Evolutionary conservation across 83 land plant genomes (phyloP), one percentile per base, ranked within the genome.

Genomic region (Thuja plicata): DNA sequence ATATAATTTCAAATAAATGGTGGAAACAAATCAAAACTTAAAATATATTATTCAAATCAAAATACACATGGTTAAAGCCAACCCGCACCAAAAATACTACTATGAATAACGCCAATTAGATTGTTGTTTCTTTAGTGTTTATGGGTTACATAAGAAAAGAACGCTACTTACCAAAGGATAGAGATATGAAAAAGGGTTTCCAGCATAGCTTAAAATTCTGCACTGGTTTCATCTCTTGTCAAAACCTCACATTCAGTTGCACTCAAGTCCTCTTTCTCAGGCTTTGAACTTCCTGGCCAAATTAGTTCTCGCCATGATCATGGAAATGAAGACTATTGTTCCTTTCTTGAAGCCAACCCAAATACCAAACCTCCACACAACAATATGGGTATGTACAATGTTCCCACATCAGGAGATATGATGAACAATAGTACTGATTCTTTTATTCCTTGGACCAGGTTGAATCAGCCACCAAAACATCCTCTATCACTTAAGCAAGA

Each of bases 391-490:
- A 83, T 83, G 85, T 83, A 48, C n/a, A 11, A 21, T 27, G 85
- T n/a, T n/a, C 35, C 85, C 4, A 50, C 50, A 15, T n/a, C 50
- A 45, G n/a, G 32, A 40, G 55, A 48, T 48, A 45, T 43, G 55
- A 46, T 45, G 34, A 45, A 83, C 13, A 48, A 48, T 37, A 30
- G 13, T 30, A 45, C 16, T 30, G 85, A 48, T 45, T 83, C 85
- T 40, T 24, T 35, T n/a, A 83, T 83, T 83, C 85, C 32, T n/a
- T 83, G 85, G 85, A 83, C 50, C 34, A 83, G 85, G 19, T 83
- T 83, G 85, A 83, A 83, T 12, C 55, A 83, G 6, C 85, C 43
- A 1, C 30, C 85, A 83, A 83, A 45, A 43, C 48, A 46, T 45
- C 85, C 85, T 15, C 85, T 83, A 2, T 27, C 85, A 11, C 34